phyloP scores from a whole-genome alignment of 2,329 filamentous ascomycete genomes.

The Botrytis elliptica region DNA sequence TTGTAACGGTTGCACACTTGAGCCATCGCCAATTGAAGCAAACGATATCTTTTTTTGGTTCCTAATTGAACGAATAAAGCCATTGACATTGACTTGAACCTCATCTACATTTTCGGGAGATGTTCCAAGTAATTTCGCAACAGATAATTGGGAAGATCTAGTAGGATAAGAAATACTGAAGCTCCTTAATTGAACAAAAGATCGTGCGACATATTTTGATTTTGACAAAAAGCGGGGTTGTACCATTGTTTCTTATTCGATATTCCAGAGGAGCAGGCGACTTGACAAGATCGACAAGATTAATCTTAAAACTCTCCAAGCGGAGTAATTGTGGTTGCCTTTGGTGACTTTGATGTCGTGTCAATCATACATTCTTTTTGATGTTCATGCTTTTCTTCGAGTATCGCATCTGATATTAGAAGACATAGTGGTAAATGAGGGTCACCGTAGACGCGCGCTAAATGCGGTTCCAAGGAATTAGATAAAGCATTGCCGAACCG shows the following conservation, averaged over 20 bases:
- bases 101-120: constrained; percentile 47
- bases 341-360: neutral
- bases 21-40: constrained; percentile 83
- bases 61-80: constrained; percentile 79
- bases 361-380: neutral
- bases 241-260: constrained; percentile 17
- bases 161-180: constrained; percentile 7
- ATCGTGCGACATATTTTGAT: constrained; percentile 11
- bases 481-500: constrained; percentile 4
- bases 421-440: neutral
- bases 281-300: neutral
- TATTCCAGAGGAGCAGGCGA: neutral
- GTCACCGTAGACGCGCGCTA: constrained; percentile 13
- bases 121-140: constrained; percentile 58
- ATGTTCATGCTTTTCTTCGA: neutral
- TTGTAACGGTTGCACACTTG: constrained; percentile 75
- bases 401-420: constrained; percentile 1
- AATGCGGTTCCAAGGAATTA: neutral
- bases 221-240: constrained; percentile 14
- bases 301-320: neutral
- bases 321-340: constrained; percentile 1
- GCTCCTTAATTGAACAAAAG: neutral
- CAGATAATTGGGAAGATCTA: constrained; percentile 36
- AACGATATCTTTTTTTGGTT: constrained; percentile 85
- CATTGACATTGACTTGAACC: constrained; percentile 65